These are phyloP conservation scores for Cupressus sempervirens DNA, from an alignment of 75 land plant species.

Conservation along the genomic window DNA sequence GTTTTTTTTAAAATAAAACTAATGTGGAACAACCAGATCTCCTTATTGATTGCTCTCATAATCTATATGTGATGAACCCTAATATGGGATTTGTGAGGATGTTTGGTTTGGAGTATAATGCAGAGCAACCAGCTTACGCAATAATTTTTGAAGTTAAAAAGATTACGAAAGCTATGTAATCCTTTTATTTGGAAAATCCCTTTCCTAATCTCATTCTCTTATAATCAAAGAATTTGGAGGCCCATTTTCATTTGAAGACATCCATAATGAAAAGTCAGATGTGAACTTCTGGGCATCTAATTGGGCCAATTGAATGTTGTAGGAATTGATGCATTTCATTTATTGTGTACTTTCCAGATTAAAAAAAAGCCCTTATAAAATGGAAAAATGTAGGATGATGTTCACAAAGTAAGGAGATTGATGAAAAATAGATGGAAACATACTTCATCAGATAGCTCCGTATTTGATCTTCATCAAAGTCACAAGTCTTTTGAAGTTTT, in stretches of 20 bases:
- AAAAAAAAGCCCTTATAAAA: neutral
- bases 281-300: neutral
- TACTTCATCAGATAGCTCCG: too few species aligned
- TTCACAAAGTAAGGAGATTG: too few species aligned
- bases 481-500: too few species aligned
- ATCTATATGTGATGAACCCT: slow-evolving; percentile 85
- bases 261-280: neutral
- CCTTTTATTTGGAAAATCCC: too few species aligned
- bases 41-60: slow-evolving; percentile 79
- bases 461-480: too few species aligned
- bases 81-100: slow-evolving; percentile 63
- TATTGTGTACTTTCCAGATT: neutral
- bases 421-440: too few species aligned
- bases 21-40: slow-evolving; percentile 82
- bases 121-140: slow-evolving; percentile 53
- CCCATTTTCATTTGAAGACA: neutral
- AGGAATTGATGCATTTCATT: neutral
- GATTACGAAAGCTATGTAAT: neutral
- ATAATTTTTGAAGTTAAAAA: slow-evolving; percentile 42
- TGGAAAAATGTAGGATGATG: neutral
- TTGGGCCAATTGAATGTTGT: neutral
- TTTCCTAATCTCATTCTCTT: neutral
- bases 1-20: slow-evolving; percentile 71
- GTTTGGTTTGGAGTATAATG: slow-evolving; percentile 75
- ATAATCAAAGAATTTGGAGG: slow-evolving; percentile 1